phyloP scores from a whole-genome alignment of 1,284 basidiomycete species.

The Apiotrichum domesticum region DNA sequence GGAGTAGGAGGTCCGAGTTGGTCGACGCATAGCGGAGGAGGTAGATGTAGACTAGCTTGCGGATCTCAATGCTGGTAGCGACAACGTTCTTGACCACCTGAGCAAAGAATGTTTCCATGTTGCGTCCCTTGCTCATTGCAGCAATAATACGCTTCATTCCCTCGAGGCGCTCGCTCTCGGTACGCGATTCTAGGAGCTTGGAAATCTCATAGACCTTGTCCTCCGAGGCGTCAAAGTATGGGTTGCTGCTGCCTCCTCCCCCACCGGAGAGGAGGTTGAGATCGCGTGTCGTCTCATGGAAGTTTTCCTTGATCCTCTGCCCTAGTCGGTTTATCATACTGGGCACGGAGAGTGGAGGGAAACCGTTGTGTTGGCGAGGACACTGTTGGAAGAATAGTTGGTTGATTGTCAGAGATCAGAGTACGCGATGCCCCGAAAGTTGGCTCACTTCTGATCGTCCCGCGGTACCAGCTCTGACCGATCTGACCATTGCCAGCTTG shows the following conservation, averaged over 20 bases:
- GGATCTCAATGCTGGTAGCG: constrained; percentile 81
- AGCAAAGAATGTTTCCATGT: constrained; percentile 86
- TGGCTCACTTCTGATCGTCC: no score
- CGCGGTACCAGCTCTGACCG: no score
- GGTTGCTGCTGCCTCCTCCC: constrained; percentile 23
- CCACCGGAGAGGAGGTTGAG: constrained; percentile 39
- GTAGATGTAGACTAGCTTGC: constrained; percentile 97
- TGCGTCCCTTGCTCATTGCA: constrained; percentile 86
- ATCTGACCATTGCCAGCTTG: no score
- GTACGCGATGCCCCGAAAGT: no score
- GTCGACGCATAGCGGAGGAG: constrained; percentile 85
- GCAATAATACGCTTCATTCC: constrained; percentile 90
- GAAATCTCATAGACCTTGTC: constrained; percentile 56
- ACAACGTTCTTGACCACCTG: constrained; percentile 92
- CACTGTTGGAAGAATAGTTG: no score
- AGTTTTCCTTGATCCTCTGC: constrained; percentile 48
- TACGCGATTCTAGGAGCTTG: constrained; percentile 75
- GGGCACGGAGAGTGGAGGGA: constrained; percentile 1
- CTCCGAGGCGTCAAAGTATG: constrained; percentile 47
- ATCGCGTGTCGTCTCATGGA: constrained; percentile 48
- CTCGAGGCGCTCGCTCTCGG: constrained; percentile 81
- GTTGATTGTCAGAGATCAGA: no score
- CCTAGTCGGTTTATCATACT: constrained; percentile 40
- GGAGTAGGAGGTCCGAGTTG: constrained; percentile 87
- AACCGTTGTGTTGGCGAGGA: neutral